Evolutionary conservation across 371 early-diverging fungal genomes (phyloP).

Genomic region (Mucor velutinosus): DNA sequence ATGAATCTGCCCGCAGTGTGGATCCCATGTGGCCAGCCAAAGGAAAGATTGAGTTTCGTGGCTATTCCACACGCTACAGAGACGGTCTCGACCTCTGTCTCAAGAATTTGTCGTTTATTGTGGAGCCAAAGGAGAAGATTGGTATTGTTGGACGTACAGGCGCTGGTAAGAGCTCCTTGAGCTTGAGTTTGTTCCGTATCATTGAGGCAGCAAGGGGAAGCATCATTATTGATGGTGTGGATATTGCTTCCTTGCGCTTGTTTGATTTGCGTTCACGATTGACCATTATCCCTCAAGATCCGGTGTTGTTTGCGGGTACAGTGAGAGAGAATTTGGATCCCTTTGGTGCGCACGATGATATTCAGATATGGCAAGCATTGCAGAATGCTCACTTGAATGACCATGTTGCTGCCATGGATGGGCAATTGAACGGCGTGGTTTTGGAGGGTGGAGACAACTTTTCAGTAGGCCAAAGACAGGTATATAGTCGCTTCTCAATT

Average conservation of each 20-base stretch:
- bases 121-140: conserved; percentile 70
- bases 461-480: conserved; percentile 84
- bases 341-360: conserved; percentile 69
- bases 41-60: conserved; percentile 69
- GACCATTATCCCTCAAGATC: conserved; percentile 96
- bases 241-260: conserved; percentile 78
- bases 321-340: conserved; percentile 81
- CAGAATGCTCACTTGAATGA: conserved; percentile 72
- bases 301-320: conserved; percentile 90
- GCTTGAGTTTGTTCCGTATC: conserved; percentile 88
- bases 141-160: conserved; percentile 81
- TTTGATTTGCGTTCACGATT: conserved; percentile 68
- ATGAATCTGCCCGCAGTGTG: conserved; percentile 50
- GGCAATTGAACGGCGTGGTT: conserved; percentile 70
- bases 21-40: conserved; percentile 58
- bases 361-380: conserved; percentile 83
- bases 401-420: conserved; percentile 61
- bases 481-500: conserved; percentile 23
- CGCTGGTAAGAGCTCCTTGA: conserved; percentile 88
- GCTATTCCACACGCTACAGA: conserved; percentile 69
- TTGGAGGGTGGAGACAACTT: conserved; percentile 84
- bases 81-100: conserved; percentile 72
- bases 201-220: conserved; percentile 76
- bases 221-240: conserved; percentile 76
- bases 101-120: conserved; percentile 64